These are phyloP conservation scores for Exophiala spinifera DNA, from an alignment of 2,329 filamentous ascomycete species.

Conservation along the genomic window DNA sequence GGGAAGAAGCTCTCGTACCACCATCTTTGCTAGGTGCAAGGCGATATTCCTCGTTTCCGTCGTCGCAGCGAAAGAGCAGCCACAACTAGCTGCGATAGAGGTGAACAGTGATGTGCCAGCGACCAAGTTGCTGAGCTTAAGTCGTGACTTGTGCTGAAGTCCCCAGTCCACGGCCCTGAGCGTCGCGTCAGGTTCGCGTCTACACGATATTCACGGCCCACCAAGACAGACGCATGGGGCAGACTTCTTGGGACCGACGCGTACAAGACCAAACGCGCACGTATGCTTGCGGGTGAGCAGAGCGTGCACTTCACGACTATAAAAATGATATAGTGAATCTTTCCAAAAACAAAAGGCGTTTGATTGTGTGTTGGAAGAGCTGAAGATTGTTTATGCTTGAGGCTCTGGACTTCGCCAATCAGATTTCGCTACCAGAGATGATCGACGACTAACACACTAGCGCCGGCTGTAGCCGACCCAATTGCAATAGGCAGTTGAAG, in stretches of 20 bases:
- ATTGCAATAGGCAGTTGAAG: neutral
- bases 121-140: neutral
- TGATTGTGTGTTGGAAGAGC: constrained; percentile 3
- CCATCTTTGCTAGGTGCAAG: constrained; percentile 23
- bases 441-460: constrained; percentile 25
- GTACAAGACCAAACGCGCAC: neutral
- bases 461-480: neutral
- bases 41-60: neutral
- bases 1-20: constrained; percentile 32
- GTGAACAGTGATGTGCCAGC: neutral
- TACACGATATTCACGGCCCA: constrained; percentile 2
- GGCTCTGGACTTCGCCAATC: constrained; percentile 4
- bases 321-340: neutral
- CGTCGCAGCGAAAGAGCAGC: too few relatives aligned
- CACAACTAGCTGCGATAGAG: too few relatives aligned
- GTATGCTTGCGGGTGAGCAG: too few relatives aligned
- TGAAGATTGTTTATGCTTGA: constrained; percentile 18
- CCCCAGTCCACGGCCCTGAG: neutral
- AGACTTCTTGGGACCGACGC: constrained; percentile 1
- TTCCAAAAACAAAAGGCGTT: neutral
- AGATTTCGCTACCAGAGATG: constrained; percentile 1
- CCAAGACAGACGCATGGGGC: constrained; percentile 2
- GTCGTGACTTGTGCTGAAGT: neutral
- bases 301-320: neutral
- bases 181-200: constrained; percentile 25